Percentiles rank a stretch among this genome's conserved stretches.
Evolutionary conservation across 352 stramenopile species (phyloP).

Genomic region (Globisporangium takayamanum): DNA sequence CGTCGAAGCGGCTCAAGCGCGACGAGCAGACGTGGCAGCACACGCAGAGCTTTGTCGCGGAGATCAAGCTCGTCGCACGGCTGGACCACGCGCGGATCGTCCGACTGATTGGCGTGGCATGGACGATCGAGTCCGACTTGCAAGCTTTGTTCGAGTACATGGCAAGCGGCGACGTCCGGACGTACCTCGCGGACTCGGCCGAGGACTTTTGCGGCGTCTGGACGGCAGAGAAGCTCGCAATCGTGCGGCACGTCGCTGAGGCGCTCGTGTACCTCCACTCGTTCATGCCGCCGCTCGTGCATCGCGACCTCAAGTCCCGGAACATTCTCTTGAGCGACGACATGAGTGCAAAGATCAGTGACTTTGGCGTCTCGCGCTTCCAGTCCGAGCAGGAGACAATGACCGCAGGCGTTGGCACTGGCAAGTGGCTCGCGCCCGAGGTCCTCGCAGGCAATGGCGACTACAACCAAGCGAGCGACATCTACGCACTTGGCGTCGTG

Average conservation of each 20-base stretch:
- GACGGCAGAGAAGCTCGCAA: conserved; percentile 30
- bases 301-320: conserved; percentile 35
- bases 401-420: conserved; percentile 23
- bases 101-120: conserved; percentile 54
- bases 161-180: conserved; percentile 42
- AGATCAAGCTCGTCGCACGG: conserved; percentile 62
- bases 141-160: conserved; percentile 70
- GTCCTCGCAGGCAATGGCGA: conserved; percentile 25
- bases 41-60: conserved; percentile 42
- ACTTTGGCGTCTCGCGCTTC: conserved; percentile 31
- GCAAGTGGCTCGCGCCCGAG: conserved; percentile 25
- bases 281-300: conserved; percentile 27
- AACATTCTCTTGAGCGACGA: conserved; percentile 29
- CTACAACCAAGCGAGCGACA: conserved; percentile 25
- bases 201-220: conserved; percentile 10
- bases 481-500: conserved; percentile 28
- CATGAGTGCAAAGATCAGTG: conserved; percentile 28
- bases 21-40: conserved; percentile 36
- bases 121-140: conserved; percentile 45
- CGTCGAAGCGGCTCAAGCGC: conserved; percentile 43
- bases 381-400: conserved; percentile 26
- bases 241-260: conserved; percentile 27
- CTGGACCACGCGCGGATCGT: conserved; percentile 66
- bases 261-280: conserved; percentile 46
- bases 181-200: conserved; percentile 24